Conservation (phyloP, 495 filamentous ascomycete species). For the Stereocaulon alpinum region DNA sequence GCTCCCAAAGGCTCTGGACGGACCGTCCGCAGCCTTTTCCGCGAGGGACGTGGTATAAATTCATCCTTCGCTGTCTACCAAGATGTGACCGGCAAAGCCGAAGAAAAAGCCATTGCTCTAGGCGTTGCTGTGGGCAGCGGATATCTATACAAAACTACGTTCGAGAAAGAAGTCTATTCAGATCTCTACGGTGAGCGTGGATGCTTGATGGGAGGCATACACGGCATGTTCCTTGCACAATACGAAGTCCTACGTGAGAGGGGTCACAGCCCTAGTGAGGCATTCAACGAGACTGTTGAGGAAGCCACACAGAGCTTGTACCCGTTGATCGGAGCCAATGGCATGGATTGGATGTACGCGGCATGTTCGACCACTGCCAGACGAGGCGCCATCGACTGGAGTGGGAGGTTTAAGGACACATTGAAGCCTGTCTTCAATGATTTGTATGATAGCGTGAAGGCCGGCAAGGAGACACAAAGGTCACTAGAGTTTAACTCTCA, state of each 20-base stretch:
- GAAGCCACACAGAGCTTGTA: constrained; percentile 97
- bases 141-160: constrained; percentile 99
- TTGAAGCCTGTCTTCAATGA: constrained; percentile 97
- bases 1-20: constrained; percentile 98
- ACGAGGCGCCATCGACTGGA: constrained; percentile 98
- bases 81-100: constrained; percentile 93
- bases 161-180: constrained; percentile 99
- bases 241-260: constrained; percentile 99
- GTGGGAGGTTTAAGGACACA: constrained; percentile 82
- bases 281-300: constrained; percentile 99
- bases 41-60: constrained; percentile 98
- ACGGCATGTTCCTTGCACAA: constrained; percentile 99
- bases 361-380: constrained; percentile 98
- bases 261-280: constrained; percentile 93
- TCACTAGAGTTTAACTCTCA: constrained; percentile 92
- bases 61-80: constrained; percentile 97
- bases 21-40: constrained; percentile 95
- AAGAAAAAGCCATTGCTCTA: constrained; percentile 95
- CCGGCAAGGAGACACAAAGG: constrained; percentile 85
- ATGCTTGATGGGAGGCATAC: constrained; percentile 99
- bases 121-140: constrained; percentile 92
- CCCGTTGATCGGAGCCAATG: constrained; percentile 88
- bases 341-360: constrained; percentile 99
- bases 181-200: constrained; percentile 99
- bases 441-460: constrained; percentile 82